phyloP scores from a whole-genome alignment of 768 basidiomycete species.

The Daedalea quercina region DNA sequence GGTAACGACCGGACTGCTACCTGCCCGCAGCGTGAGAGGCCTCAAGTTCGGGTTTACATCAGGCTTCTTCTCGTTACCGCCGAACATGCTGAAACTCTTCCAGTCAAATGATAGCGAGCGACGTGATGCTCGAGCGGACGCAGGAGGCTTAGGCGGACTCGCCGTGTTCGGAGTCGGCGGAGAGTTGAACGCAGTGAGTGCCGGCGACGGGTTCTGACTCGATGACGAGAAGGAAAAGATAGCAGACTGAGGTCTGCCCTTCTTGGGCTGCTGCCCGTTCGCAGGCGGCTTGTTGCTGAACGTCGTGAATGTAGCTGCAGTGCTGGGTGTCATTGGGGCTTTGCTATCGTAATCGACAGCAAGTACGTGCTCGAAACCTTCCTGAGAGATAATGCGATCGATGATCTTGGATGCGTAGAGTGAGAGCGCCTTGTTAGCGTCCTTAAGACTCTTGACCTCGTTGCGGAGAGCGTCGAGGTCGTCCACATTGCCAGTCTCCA shows the following conservation, averaged over 20 bases:
- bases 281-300: constrained; percentile 15
- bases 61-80: constrained; percentile 54
- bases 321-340: constrained; percentile 40
- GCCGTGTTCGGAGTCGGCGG: constrained; percentile 13
- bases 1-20: constrained; percentile 46
- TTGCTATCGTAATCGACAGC: constrained; percentile 84
- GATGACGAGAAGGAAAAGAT: constrained; percentile 35
- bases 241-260: constrained; percentile 58
- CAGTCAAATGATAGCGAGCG: constrained; percentile 83
- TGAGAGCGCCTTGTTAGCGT: constrained; percentile 93
- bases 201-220: constrained; percentile 30
- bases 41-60: constrained; percentile 49
- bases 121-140: constrained; percentile 38
- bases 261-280: constrained; percentile 25
- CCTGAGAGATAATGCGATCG: constrained; percentile 92
- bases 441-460: constrained; percentile 90
- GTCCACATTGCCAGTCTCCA: constrained; percentile 39
- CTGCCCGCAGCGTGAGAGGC: constrained; percentile 69
- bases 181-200: constrained; percentile 27
- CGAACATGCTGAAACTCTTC: constrained; percentile 72
- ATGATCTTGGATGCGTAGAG: constrained; percentile 97
- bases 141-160: constrained; percentile 17
- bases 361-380: constrained; percentile 95
- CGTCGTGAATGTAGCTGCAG: constrained; percentile 28
- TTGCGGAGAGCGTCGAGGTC: constrained; percentile 72